Evolutionary conservation across 306 rosid species (phyloP), one percentile per base, ranked within the genome.

Genomic region (Glycine tomentella): DNA sequence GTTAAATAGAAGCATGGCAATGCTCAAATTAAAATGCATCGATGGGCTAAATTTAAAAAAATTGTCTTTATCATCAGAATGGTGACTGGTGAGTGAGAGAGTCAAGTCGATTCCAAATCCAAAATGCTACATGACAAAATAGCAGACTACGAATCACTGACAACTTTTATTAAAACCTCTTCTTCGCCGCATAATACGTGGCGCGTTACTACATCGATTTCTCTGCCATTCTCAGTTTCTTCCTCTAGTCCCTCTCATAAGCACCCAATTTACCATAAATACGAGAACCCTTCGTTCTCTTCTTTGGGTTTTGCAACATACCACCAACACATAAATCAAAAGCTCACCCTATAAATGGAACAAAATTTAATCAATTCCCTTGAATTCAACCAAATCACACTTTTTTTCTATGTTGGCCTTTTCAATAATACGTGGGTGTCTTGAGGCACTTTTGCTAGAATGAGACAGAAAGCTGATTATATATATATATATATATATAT

Each of bases 121-220:
- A 93, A 91, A 91, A 84, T 62, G 57, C 89, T 69, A 84, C 20
- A n/a, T 56, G 92, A 91, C 90, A 94, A 92, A 76, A 0, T 9
- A 65, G 15, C 76, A 53, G 75, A 55, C 87, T 77, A 55, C 83
- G 88, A 86, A 71, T 88, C 85, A 69, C 75, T 84, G 87, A 63
- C 90, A 90, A 65, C 87, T 78, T 76, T 75, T 81, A 80, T 84
- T 33, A 84, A 84, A 80, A 76, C 82, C 78, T 84, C 87, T 84
- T 80, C 88, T 70, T 86, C 87, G 92, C 92, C 94, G 96, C 96
- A 86, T 78, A 89, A 83, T 86, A 86, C 94, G 93, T 91, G 94
- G 83, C 89, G 59, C 81, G 86, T 87, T 94, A 84, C 76, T 87
- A 17, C 91, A 83, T 94, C 80, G 92, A 79, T 88, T 83, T 88